A percentile compares a stretch with the other conserved stretches of the same genome.
phyloP scores from a whole-genome alignment of 805 yeast genomes.

The Pichia phayaonensis region DNA sequence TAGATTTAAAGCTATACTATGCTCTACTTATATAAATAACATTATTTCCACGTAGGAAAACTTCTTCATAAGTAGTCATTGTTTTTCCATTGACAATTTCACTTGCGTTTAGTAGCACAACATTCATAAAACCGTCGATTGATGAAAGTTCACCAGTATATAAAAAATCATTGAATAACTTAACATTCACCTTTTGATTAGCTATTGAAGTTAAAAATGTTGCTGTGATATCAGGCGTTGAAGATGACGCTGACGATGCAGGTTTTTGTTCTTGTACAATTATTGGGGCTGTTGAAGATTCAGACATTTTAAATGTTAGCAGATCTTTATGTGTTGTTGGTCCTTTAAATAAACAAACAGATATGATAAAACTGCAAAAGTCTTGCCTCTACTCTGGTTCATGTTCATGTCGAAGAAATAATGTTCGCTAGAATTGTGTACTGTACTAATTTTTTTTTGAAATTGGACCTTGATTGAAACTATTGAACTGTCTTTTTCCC shows the following conservation, averaged over 20 bases:
- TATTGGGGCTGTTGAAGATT: not conserved
- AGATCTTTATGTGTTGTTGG: no score
- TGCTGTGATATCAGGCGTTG: conserved; percentile 9
- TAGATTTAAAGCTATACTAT: not conserved
- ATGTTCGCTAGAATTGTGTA: not conserved
- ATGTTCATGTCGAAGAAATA: not conserved
- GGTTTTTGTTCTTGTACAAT: not conserved
- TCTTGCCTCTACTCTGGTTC: no score
- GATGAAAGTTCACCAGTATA: conserved; percentile 64
- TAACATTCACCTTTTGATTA: conserved; percentile 75
- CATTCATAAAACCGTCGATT: conserved; percentile 95
- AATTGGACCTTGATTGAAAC: not conserved
- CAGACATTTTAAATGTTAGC: not conserved
- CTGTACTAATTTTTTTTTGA: no score
- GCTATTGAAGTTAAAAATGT: conserved; percentile 69
- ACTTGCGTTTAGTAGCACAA: conserved; percentile 70
- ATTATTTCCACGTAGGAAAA: conserved; percentile 80
- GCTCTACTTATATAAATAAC: conserved; percentile 42
- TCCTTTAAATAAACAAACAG: no score
- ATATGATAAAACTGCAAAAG: no score
- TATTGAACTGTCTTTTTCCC: not conserved
- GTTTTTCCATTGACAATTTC: conserved; percentile 51
- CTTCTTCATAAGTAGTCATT: conserved; percentile 57
- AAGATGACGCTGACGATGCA: not conserved
- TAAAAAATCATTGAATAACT: conserved; percentile 79